Evolutionary conservation across 805 yeast genomes (phyloP), one percentile per base, ranked within the genome.

Genomic region (Kazachstania martiniae): DNA sequence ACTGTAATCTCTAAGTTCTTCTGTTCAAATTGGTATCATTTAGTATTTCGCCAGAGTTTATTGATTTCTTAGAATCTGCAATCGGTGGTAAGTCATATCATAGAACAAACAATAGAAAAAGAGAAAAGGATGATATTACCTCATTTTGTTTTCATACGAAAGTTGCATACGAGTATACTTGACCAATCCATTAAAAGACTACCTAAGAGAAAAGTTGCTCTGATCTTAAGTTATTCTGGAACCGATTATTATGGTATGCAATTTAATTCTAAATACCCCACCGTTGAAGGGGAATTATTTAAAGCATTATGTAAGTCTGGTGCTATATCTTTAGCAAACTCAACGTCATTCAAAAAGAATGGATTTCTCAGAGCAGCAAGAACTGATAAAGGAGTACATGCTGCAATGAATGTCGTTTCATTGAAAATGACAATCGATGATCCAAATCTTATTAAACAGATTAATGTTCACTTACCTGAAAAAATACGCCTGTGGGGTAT

Each of bases 241-340:
- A 76, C 95, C 1, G 95, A 96, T 0, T 89, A 86, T 58, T 91
- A 85, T 58, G 97, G 97, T 4, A 83, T 89, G 93, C 97, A 89
- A 56, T 62, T 79, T 41, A 87, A 87, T 51, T 91, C 94, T 3
- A 93, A 86, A 9, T 72, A 74, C 27, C 74, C 74, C 47, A 89
- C 97, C 13, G 87, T 89, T 42, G 97, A 89, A 58, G 87, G 85
- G 6, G 96, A 79, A 28, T 47, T 89, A 8, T 89, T 85, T 53
- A 66, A 70, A 21, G 95, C 96, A 0, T 72, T 89, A 49, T 68
- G 84, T 49, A 69, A 70, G 36, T 86, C 94, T 1, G 95, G 94
- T 12, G 95, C 94, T 5, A 72, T 89, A 34, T 80, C 94, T 0
- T 72, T 72, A 36, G 87, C 81, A 43, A 89, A 89, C 57, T 73